Evolutionary conservation across 352 stramenopile genomes (phyloP), one percentile per base, ranked within the genome.

Genomic region (Globisporangium canariense): DNA sequence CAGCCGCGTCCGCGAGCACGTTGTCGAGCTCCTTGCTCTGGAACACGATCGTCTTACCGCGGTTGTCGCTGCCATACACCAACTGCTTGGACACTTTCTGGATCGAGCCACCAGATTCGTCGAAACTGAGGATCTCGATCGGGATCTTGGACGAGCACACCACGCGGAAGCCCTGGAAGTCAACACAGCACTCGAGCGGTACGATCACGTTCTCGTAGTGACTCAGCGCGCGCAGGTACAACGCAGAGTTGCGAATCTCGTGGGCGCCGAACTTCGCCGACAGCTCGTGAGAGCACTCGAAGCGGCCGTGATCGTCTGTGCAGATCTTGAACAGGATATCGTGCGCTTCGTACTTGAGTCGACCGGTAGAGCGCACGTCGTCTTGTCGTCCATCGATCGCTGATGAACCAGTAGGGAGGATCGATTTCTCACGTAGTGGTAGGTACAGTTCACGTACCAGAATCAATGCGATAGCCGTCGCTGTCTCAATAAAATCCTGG

Each of bases 311-410:
- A 57, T 98, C 91, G 50, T 98, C 92, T 2, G 78, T 87, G 56
- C 79, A 93, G 16, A 98, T 69, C 69, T 96, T 88, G 69, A 97
- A 97, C 4, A 89, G 67, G 20, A 98, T 97, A 43, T 92, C 89
- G 60, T 96, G 86, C 0, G 77, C 83, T 62, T 97, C 89, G 56
- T 88, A 98, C 55, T 89, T 96, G 2, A 86, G 65, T 6, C 85
- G 77, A 14, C 61, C 67, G 0, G 77, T 79, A 0, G 66, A 56
- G 3, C 87, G 84, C 14, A 95, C 76, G 3, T 85, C 71, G 47
- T 91, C 84, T 40, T 80, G 78, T 1, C 91, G 74, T 2, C 90
- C 88, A 54, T 97, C 88, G 25, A 93, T 83, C 0, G 66, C 18
- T 1, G 75, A 74, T 22, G 88, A 71, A 2, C 59, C 64, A 0